Evolutionary conservation across 306 rosid species (phyloP).

Genomic region (Quercus variabilis): DNA sequence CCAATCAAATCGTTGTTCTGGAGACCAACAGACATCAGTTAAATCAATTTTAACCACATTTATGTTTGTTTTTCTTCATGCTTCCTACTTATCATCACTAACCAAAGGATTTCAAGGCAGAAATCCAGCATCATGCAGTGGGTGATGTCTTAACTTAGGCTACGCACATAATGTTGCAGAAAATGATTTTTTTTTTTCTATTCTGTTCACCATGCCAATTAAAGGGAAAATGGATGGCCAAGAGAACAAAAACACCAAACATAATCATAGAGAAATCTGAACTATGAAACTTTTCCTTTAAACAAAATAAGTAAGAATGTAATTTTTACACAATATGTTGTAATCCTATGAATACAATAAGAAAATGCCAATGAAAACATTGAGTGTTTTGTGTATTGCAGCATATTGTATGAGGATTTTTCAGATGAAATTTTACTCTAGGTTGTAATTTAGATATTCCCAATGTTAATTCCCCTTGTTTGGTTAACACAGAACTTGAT

Average conservation of each 20-base stretch:
- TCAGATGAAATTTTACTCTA: too few species aligned
- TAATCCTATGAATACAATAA: too few species aligned
- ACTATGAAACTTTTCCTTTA: neutral
- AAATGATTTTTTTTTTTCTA: neutral
- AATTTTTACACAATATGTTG: neutral
- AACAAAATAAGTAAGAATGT: neutral
- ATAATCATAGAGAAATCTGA: neutral
- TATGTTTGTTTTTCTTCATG: neutral
- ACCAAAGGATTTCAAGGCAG: neutral
- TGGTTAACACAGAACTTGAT: too few species aligned
- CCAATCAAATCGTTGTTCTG: too few species aligned
- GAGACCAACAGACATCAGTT: neutral
- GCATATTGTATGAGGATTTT: too few species aligned
- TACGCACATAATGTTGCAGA: neutral
- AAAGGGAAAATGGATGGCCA: neutral
- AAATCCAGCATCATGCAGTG: neutral
- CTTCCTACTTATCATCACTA: neutral
- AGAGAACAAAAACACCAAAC: neutral
- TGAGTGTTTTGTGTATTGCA: too few species aligned
- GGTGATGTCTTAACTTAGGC: neutral
- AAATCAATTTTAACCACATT: neutral
- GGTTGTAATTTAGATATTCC: too few species aligned
- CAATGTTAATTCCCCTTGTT: too few species aligned
- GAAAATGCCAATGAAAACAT: too few species aligned
- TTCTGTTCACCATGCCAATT: neutral